Base-by-base conservation (phyloP, 352 stramenopile species). In the Globisporangium irregulare region DNA sequence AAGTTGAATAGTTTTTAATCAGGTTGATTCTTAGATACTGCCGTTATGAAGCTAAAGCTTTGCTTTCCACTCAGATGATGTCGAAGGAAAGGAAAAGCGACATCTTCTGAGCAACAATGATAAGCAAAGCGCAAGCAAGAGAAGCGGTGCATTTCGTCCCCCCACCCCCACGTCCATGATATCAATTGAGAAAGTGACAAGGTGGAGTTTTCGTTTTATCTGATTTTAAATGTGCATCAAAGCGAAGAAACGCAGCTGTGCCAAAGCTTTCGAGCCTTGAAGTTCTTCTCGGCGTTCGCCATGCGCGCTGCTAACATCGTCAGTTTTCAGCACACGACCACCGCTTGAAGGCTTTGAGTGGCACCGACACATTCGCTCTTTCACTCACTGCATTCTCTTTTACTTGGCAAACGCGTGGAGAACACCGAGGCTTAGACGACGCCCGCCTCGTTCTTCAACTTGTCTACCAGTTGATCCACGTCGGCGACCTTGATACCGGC, bases 401-500 rank as follows among this genome's bases (percentile, higher is more conserved):
- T 38, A 36, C 53, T 59, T 18, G 34, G 34, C 53, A 38, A 59
- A 59, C 32, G 53, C 53, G 41, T 48, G 41, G 41, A n/a, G 2
- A 48, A 48, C 12, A 8, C 15, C 4, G 53, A 41, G 38, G 50
- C 74, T 70, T 94, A 98, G 70, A 98, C 82, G 62, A 98, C 92
- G 53, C 81, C 79, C 1, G 91, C 94, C 73, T 98, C 94, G 79
- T 98, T 98, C 83, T 98, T 98, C 54, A 99, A 87, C 81, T 99
- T 99, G 69, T 97, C 93, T 24, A 99, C 75, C 36, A 99, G 86
- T 70, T 97, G 79, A 73, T 99, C 95, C 14, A 99, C 94, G 76
- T 82, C 90, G 38, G 91, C 84, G 62, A 99, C 96, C 73, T 98
- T 97, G 69, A 98, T 95, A 64, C 97, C 97, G 63, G 94, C 96